Evolutionary conservation across 2,329 filamentous ascomycete species (phyloP).

Genomic region (Pseudopyricularia javanii): DNA sequence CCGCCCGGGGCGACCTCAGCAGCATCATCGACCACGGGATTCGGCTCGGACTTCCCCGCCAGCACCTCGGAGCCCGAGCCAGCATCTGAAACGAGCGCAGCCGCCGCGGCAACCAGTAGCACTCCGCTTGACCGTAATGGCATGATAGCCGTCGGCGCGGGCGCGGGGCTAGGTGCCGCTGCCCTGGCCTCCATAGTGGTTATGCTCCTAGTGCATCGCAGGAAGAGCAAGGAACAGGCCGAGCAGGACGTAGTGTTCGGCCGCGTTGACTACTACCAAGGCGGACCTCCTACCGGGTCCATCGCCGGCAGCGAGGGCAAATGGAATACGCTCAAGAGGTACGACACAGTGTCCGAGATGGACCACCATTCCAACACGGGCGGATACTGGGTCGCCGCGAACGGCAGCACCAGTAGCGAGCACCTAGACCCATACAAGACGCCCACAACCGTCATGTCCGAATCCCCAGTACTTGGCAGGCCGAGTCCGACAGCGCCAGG

Average conservation of each 20-base stretch:
- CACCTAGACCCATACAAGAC: background rate
- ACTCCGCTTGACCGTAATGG: background rate
- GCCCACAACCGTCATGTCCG: background rate
- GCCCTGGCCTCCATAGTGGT: background rate
- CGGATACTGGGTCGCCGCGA: background rate
- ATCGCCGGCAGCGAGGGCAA: background rate
- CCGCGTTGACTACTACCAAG: background rate
- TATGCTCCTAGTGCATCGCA: background rate
- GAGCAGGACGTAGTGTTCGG: background rate
- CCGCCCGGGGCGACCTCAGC: background rate
- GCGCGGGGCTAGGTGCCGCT: background rate
- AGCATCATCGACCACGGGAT: background rate
- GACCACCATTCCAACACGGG: background rate
- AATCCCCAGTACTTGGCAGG: background rate
- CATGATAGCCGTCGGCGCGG: background rate
- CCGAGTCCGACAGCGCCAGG: background rate
- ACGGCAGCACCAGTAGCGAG: background rate
- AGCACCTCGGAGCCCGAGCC: background rate
- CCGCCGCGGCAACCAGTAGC: background rate
- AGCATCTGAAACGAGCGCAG: background rate
- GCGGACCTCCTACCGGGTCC: background rate
- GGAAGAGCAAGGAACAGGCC: background rate
- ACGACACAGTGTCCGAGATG: background rate
- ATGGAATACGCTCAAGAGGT: background rate
- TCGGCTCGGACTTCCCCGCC: background rate